Evolutionary conservation across 805 yeast species (phyloP), one percentile per base, ranked within the genome.

Genomic region (Scheffersomyces ergatensis): DNA sequence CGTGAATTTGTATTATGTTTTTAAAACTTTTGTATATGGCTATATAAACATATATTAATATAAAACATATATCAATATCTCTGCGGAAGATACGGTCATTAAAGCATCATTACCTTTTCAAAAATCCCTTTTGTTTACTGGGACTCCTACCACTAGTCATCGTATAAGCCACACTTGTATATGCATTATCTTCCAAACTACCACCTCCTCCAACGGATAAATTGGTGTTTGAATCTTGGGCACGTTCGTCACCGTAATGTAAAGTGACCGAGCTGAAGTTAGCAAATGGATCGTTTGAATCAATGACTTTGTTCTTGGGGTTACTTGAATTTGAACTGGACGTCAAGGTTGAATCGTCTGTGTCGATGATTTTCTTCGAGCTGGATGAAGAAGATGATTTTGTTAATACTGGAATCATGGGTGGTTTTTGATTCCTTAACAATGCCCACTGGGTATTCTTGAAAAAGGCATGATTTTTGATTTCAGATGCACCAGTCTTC

Each of bases 401-500:
- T 13, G 72, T 65, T 33, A 89, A 73, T 0, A 85, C 85, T 0
- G 99, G 99, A 14, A 93, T 83, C 82, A 93, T 83, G 13, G 99
- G 99, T 1, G 99, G 98, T 43, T 85, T 84, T 58, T 85, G 93
- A 61, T 93, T 87, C 52, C 99, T 77, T 42, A 93, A 68, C 44
- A 93, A 71, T 0, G 99, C 97, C 99, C 99, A 93, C 59, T 89
- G 96, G 1, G 88, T 82, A 51, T 72, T 85, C 57, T 89, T 92
- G 74, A 93, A 93, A 52, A 90, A 95, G 0, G 88, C 82, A 60
- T 95, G 99, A 42, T 78, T 80, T 57, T 93, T 93, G 38, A 93
- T 80, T 57, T 93, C 99, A 2, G 96, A 83, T 0, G 99, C 99
- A 14, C 99, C 99, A 35, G 89, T 80, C 44, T 85, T 82, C 9